These are phyloP conservation scores for Trametes punicea DNA, from an alignment of 768 basidiomycete genomes.

Conservation along the genomic window DNA sequence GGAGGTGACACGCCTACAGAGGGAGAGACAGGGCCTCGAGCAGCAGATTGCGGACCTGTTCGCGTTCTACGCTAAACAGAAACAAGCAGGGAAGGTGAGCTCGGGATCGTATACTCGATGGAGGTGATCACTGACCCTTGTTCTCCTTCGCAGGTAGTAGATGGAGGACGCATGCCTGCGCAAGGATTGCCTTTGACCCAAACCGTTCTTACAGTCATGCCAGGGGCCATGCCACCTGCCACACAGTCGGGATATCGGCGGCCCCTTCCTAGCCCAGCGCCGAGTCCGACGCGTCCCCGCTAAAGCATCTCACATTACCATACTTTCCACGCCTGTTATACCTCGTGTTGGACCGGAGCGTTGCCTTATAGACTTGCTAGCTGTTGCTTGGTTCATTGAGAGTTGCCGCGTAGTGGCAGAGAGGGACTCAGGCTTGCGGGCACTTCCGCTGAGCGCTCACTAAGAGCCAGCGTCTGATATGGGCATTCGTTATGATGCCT, in stretches of 20 bases:
- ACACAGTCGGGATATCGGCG: conserved; percentile 5
- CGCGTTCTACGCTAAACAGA: conserved; percentile 68
- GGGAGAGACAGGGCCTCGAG: conserved; percentile 62
- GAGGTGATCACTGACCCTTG: not conserved
- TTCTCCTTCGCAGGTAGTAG: not conserved
- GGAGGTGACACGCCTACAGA: conserved; percentile 66
- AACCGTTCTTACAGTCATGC: not conserved
- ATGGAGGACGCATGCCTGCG: conserved; percentile 1
- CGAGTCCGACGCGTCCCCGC: conserved; percentile 7
- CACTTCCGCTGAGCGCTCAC: no score
- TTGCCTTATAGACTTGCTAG: no score
- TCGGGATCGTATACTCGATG: not conserved
- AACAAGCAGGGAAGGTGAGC: conserved; percentile 33
- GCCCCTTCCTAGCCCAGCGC: conserved; percentile 17
- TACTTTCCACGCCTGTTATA: no score
- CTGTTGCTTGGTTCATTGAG: no score
- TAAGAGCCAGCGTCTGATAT: not conserved
- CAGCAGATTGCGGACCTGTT: conserved; percentile 73
- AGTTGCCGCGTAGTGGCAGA: no score
- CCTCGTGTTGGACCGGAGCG: not conserved
- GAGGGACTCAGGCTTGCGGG: no score
- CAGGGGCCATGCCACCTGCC: not conserved
- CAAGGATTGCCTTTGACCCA: not conserved
- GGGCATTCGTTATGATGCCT: not conserved
- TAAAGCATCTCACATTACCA: not conserved